Base-by-base conservation (phyloP, 352 stramenopile species). In the Pythium scleroteichum region DNA sequence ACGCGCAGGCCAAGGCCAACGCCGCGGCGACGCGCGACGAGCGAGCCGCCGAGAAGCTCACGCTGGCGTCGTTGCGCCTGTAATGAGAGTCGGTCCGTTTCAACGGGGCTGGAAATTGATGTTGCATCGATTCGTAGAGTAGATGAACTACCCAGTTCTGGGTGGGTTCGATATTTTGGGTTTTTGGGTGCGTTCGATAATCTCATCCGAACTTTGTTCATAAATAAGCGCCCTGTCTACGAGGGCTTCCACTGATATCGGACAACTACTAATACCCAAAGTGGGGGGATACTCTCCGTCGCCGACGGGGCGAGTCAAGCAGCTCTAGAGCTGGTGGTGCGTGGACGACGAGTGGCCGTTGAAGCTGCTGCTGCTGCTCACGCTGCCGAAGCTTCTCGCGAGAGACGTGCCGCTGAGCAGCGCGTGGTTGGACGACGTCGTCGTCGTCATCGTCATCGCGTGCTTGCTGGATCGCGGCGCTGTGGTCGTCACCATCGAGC, bases 311-410 rank as follows among this genome's bases (percentile, higher is more conserved):
- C n/a, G n/a, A n/a, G 5, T 35, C 29, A 10, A 35, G 29, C n/a
- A 12, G 14, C 26, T 64, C 47, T n/a, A 72, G 1, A 72, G 53
- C 24, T 72, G 65, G 38, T 68, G 59, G 46, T 71, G 64, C 12
- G 57, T 59, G 14, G 58, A 54, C 4, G 59, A 58, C 33, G 52
- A 23, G n/a, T 40, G 45, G 35, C 53, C 59, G 29, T 62, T 71
- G 51, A 68, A 68, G 44, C 51, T 75, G 66, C 68, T 87, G 73
- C 62, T 82, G 56, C 80, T 87, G 33, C 86, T 68, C 52, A 68
- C 71, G 35, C 82, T 92, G 38, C 80, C 77, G 22, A 89, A 85
- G 47, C 82, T 87, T 50, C 66, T 33, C 5, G 55, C 51, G 17
- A 68, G 54, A 1, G 54, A 68, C 33, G 54, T 29, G 26, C 48